Percentiles rank a stretch among this genome's conserved stretches.
phyloP scores from a whole-genome alignment of 306 rosid species.

The Carpinus viminea region DNA sequence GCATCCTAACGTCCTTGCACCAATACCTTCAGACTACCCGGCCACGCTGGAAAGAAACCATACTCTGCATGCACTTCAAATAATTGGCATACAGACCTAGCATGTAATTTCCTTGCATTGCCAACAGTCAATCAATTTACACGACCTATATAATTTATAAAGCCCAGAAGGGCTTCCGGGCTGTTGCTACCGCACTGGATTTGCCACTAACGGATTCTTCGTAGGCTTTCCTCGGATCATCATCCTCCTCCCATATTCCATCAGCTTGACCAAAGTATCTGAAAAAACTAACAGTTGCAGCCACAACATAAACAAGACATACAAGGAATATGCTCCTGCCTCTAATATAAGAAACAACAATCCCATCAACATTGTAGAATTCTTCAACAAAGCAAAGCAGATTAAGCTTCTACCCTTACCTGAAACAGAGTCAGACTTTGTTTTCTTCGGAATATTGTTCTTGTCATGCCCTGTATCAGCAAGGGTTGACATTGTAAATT shows the following conservation, averaged over 20 bases:
- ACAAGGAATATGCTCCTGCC: background rate
- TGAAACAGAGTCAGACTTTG: constrained; percentile 57
- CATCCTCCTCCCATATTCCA: constrained; percentile 99
- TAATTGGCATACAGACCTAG: constrained; percentile 27
- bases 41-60: constrained; percentile 6
- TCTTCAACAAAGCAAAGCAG: constrained; percentile 7
- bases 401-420: constrained; percentile 47
- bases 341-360: background rate
- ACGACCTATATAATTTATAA: constrained; percentile 36
- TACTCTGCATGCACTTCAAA: constrained; percentile 27
- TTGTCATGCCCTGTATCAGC: constrained; percentile 43
- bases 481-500: constrained; percentile 42
- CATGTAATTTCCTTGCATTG: background rate
- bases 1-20: constrained; percentile 24
- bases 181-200: constrained; percentile 36
- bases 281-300: constrained; percentile 33
- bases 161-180: constrained; percentile 90
- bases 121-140: constrained; percentile 19
- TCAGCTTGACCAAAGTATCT: constrained; percentile 84
- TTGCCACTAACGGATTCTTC: constrained; percentile 42
- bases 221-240: constrained; percentile 52
- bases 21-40: constrained; percentile 1
- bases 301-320: constrained; percentile 4
- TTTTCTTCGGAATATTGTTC: constrained; percentile 39
- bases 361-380: background rate